These are phyloP conservation scores for Coniferiporia weirii DNA, from an alignment of 1,284 basidiomycete species.

Conservation along the genomic window DNA sequence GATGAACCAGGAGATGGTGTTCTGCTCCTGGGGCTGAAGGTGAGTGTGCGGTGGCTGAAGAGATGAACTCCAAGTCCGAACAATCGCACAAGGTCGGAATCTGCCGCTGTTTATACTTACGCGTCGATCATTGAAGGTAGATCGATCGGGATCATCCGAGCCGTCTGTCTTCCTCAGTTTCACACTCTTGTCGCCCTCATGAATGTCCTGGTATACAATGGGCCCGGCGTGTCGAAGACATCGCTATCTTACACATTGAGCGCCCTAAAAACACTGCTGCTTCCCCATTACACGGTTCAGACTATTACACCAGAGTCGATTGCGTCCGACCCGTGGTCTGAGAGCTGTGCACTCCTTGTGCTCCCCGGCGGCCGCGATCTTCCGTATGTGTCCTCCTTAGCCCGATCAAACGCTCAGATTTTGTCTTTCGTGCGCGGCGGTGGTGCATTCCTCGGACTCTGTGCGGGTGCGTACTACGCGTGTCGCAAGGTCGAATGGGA, in stretches of 20 bases:
- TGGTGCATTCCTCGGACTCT: constrained; percentile 65
- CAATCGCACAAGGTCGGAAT: no score
- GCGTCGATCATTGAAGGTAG: neutral
- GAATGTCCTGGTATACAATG: constrained; percentile 80
- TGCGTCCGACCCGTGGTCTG: constrained; percentile 68
- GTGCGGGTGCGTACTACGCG: constrained; percentile 54
- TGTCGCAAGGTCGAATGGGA: constrained; percentile 42
- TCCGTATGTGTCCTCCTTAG: constrained; percentile 43
- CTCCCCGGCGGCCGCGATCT: constrained; percentile 58
- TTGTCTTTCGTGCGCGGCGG: constrained; percentile 62
- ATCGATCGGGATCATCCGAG: neutral
- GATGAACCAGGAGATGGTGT: no score
- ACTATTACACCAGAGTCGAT: constrained; percentile 54
- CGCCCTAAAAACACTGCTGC: constrained; percentile 54
- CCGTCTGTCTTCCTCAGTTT: neutral
- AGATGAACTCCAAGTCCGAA: no score
- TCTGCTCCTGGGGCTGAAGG: neutral
- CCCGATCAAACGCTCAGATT: constrained; percentile 42
- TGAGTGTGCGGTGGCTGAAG: no score
- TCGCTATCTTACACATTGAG: constrained; percentile 53
- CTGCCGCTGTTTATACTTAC: no score
- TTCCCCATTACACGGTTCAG: constrained; percentile 77
- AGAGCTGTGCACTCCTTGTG: constrained; percentile 71
- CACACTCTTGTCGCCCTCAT: constrained; percentile 30
- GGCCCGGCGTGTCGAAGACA: constrained; percentile 57